Conservation (phyloP, 345 rosid genomes). For the Eucalyptus globulus region DNA sequence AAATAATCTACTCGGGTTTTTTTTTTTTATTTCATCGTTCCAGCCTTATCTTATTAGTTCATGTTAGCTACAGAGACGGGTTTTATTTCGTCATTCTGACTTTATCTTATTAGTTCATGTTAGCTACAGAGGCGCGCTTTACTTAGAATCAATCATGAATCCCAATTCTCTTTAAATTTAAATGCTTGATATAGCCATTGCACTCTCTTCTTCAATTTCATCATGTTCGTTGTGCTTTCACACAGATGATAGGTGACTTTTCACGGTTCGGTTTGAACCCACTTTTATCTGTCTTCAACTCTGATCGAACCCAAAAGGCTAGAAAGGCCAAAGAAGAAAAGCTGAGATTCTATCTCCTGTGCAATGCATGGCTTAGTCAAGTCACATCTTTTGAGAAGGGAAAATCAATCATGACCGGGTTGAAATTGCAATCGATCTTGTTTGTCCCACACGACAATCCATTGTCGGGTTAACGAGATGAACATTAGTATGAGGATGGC, state of each 20-base stretch:
- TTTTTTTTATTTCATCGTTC: not conserved
- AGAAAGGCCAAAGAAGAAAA: not conserved
- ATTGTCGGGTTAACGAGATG: not conserved
- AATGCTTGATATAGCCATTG: not conserved
- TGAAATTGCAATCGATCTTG: not conserved
- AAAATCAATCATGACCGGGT: not conserved
- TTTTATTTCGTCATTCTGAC: not conserved
- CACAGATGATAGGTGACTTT: not conserved
- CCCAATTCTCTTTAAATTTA: not conserved
- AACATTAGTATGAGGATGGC: not conserved
- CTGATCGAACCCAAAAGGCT: not conserved
- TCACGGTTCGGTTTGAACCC: not conserved
- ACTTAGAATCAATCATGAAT: not conserved
- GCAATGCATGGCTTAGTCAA: slow-evolving; percentile 18
- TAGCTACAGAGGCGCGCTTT: not conserved
- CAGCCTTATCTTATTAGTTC: not conserved
- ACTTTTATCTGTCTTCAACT: not conserved
- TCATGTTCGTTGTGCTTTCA: not conserved
- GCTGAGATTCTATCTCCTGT: not conserved
- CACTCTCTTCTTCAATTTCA: not conserved
- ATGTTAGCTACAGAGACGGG: not conserved
- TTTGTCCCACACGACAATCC: not conserved
- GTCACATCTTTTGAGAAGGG: slow-evolving; percentile 36
- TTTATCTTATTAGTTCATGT: not conserved
- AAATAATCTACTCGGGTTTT: not conserved